These are phyloP conservation scores for Dactylis glomerata DNA, from an alignment of 176 grass and related monocot genomes.

Conservation along the genomic window DNA sequence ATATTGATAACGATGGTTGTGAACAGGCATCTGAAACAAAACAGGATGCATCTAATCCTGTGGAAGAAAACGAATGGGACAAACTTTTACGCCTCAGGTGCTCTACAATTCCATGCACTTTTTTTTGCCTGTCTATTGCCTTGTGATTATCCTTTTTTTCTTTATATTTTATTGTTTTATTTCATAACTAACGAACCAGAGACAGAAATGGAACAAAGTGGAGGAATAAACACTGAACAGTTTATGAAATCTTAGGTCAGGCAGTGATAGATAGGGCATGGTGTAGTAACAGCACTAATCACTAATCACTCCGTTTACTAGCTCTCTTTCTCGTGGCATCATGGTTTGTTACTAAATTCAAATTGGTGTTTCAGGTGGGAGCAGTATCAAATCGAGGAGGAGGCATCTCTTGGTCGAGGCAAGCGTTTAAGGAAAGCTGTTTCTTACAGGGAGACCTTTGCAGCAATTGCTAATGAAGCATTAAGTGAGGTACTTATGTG, in stretches of 20 bases:
- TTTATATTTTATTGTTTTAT: conserved; percentile 3
- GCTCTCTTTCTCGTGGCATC: background rate
- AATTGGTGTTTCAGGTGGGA: conserved; percentile 75
- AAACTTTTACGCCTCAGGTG: conserved; percentile 96
- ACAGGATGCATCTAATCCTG: conserved; percentile 45
- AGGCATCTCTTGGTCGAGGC: conserved; percentile 87
- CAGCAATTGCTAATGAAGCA: conserved; percentile 84
- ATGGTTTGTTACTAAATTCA: conserved; percentile 4
- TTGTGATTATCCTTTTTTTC: background rate
- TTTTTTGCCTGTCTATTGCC: background rate
- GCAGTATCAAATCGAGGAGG: conserved; percentile 92
- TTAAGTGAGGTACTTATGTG: conserved; percentile 80
- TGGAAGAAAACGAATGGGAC: conserved; percentile 98
- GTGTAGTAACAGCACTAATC: background rate
- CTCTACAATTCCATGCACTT: conserved; percentile 7
- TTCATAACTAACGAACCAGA: background rate
- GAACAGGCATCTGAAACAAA: conserved; percentile 61
- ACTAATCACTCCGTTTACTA: background rate
- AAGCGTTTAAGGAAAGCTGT: conserved; percentile 97
- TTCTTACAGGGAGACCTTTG: conserved; percentile 95
- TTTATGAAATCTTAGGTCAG: background rate
- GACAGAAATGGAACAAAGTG: background rate
- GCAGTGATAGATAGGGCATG: background rate
- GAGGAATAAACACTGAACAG: background rate
- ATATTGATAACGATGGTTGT: conserved; percentile 47